Base-by-base conservation (phyloP, 2,329 filamentous ascomycete genomes). In the Penicillium sp. region DNA sequence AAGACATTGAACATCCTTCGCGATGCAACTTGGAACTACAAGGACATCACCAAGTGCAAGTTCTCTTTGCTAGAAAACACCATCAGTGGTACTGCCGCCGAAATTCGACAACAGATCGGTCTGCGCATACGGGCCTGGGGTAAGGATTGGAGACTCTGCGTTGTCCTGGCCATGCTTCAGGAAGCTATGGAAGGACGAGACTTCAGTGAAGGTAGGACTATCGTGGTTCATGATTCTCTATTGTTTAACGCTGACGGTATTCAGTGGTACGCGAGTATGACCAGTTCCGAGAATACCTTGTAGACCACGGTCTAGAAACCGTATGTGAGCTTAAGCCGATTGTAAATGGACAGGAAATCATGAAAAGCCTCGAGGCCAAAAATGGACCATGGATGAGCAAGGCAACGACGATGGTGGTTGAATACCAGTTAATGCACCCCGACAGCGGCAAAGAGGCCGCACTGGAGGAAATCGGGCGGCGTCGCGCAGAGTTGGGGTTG, bases 401-500 rank as follows among this genome's bases (percentile, higher is more conserved):
- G 31, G 89, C 89, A 3, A 69, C 95, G 32, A 84, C 94, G 20
- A 72, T 89, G 3, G 86, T 87, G 45, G 79, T 94, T 65, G 81
- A 82, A 45, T 97, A 90, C 89, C 93, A 97, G 65, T 76, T 97
- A 36, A 78, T 87, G 25, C 81, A 97, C 58, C 87, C 89, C 0
- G 74, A 74, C 3, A 72, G 71, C 41, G 83, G 90, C 47, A 67
- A 74, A 19, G 55, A 63, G 5, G 77, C 71, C 2, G 82, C 77
- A 1, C 67, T 88, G 37, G 75, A 81, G 32, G 79, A 83, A 56
- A 75, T 87, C 16, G 63, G 67, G 32, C 62, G 56, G 38, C 72
- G 68, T 47, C 73, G 68, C 44, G 62, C 69, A 16, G 79, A 84
- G 56, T 56, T 86, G 38, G 73, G 53, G 26, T 39, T 51, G 31